Base-by-base conservation (phyloP, 1,139 yeast species). In the Yamadazyma triangularis region DNA sequence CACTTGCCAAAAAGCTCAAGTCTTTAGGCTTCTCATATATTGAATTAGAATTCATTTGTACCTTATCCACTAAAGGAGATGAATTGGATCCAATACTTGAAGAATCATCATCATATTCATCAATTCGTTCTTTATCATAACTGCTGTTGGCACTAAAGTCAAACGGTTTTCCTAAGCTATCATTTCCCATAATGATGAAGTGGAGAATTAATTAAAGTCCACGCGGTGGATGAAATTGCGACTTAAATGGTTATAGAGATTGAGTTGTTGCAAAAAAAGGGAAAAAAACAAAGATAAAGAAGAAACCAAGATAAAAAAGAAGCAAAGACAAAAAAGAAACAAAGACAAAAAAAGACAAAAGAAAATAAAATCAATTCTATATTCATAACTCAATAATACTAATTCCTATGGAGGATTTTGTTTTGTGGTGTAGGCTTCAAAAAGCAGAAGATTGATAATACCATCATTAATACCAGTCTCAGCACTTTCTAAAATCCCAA, bases 401-500 rank as follows among this genome's bases (percentile, higher is more conserved):
- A n/a, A n/a, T n/a, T n/a, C n/a, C n/a, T n/a, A 72, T 30, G 69
- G 62, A 1, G 88, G 89, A 44, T 85, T 84, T 46, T 77, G 80
- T 40, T 68, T 73, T 27, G 86, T 86, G 10, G 77, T 64, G 30
- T 79, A 75, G 1, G 91, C 80, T 44, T 83, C 91, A 51, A 89
- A 87, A 35, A 82, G 59, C 39, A 83, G 80, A 33, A 88, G 58
- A 47, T 82, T 83, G 15, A 85, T 56, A 18, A 88, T 77, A 2
- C 80, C 78, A 44, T 81, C 88, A 50, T 84, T 84, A 24, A 77
- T 57, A 1, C 64, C 58, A 0, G 73, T 65, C 38, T 73, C 72
- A 1, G 84, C 66, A 41, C 82, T 89, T 48, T 84, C 93, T 31
- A 85, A 63, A 33, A 84, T 56, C 45, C 83, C 91, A 55, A 79